Conservation (phyloP, 2,329 filamentous ascomycete species). For the Ophiostoma quercus region DNA sequence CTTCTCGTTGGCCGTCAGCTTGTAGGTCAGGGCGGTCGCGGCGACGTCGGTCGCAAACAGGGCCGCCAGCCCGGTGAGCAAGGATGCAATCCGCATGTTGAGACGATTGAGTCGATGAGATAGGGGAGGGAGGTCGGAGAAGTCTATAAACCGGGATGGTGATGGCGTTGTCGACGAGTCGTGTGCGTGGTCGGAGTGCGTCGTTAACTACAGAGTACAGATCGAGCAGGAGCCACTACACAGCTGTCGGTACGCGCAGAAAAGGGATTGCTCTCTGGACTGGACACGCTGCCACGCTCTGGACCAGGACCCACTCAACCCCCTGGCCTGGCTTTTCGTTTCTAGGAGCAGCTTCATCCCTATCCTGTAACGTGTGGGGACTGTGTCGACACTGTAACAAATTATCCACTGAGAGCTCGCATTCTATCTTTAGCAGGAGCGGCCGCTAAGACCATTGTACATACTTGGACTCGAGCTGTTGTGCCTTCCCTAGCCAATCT, state of each 20-base stretch:
- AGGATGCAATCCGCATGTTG: slow-evolving; percentile 60
- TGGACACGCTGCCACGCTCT: slow-evolving; percentile 25
- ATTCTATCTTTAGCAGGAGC: too few relatives aligned
- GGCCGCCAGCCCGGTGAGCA: slow-evolving; percentile 65
- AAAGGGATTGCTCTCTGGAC: slow-evolving; percentile 24
- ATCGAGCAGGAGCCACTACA: not conserved
- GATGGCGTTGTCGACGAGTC: slow-evolving; percentile 7
- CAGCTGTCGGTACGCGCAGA: slow-evolving; percentile 10
- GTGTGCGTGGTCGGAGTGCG: not conserved
- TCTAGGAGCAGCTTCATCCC: not conserved
- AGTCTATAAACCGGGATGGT: slow-evolving; percentile 9
- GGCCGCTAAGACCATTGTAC: not conserved
- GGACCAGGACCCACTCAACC: not conserved
- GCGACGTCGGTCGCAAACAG: slow-evolving; percentile 64
- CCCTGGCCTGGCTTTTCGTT: slow-evolving; percentile 1
- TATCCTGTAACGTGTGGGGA: not conserved
- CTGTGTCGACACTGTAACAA: not conserved
- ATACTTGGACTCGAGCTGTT: slow-evolving; percentile 10
- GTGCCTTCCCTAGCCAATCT: slow-evolving; percentile 18
- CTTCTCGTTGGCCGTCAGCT: slow-evolving; percentile 82
- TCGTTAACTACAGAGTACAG: not conserved
- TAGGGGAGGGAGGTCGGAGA: not conserved
- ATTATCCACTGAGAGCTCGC: not conserved
- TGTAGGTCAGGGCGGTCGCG: slow-evolving; percentile 91
- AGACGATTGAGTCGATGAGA: not conserved